Conservation (phyloP, 1,284 basidiomycete genomes). For the Moesziomyces sp. region DNA sequence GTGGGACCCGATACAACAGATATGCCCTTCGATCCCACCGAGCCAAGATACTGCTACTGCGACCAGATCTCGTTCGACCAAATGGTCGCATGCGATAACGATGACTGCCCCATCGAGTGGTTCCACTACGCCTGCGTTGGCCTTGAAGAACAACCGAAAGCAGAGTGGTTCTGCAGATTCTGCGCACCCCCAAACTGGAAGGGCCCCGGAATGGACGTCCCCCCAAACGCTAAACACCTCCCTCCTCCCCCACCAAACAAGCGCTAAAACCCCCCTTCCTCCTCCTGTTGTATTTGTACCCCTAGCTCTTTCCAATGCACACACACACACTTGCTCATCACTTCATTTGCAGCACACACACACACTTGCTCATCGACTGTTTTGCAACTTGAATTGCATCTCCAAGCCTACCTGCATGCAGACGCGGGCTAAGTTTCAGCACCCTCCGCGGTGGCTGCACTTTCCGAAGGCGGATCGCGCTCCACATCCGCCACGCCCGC, state of each 20-base stretch:
- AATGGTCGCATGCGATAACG: slow-evolving; percentile 69
- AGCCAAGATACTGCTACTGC: slow-evolving; percentile 72
- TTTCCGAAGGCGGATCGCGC: slow-evolving; percentile 24
- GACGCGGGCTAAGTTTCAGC: no score
- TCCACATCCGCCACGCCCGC: slow-evolving; percentile 29
- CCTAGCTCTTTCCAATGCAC: neutral
- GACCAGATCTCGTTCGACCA: slow-evolving; percentile 70
- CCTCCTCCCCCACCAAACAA: slow-evolving; percentile 9
- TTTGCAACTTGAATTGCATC: no score
- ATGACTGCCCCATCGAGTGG: slow-evolving; percentile 71
- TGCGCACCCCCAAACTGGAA: slow-evolving; percentile 59
- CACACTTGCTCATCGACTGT: neutral
- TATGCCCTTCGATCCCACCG: slow-evolving; percentile 68
- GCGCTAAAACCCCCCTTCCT: neutral
- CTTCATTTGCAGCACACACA: no score
- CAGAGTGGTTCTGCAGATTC: slow-evolving; percentile 67
- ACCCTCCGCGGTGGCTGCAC: neutral
- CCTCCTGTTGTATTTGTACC: neutral
- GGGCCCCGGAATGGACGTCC: slow-evolving; percentile 50
- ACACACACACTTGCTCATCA: neutral
- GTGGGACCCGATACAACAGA: slow-evolving; percentile 31
- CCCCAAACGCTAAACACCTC: slow-evolving; percentile 32
- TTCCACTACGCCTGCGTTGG: slow-evolving; percentile 66
- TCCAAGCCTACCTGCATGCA: no score
- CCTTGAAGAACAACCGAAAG: slow-evolving; percentile 44